Percentiles rank a stretch among this genome's conserved stretches.
These are phyloP conservation scores for Elsinoe fawcettii DNA, from an alignment of 2,329 filamentous ascomycete species.

Conservation along the genomic window DNA sequence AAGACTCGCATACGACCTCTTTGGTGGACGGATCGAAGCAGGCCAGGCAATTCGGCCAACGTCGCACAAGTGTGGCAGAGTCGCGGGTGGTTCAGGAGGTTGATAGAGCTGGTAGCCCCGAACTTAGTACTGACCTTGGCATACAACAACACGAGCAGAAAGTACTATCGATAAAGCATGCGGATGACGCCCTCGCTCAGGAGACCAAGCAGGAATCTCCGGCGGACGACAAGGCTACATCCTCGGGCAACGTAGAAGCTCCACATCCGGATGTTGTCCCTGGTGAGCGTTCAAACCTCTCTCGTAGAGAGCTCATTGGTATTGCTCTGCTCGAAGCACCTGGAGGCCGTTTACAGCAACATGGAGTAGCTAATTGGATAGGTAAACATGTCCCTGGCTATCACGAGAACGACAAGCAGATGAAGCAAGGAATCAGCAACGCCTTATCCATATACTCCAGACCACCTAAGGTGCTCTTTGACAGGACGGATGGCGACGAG, in stretches of 20 bases:
- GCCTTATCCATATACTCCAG: neutral
- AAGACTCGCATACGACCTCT: neutral
- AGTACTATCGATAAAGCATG: neutral
- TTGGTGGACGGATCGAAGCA: too few relatives aligned
- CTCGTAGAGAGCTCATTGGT: slow-evolving; percentile 22
- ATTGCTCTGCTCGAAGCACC: slow-evolving; percentile 26
- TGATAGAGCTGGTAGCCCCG: too few relatives aligned
- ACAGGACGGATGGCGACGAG: neutral
- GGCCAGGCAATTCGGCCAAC: too few relatives aligned
- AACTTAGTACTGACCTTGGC: too few relatives aligned
- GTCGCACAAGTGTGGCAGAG: too few relatives aligned
- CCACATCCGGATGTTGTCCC: neutral
- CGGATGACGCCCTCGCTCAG: neutral
- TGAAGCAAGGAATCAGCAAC: slow-evolving; percentile 16
- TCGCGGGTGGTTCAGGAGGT: too few relatives aligned
- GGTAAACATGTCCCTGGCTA: slow-evolving; percentile 24
- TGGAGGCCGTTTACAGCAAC: slow-evolving; percentile 20
- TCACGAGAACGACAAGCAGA: slow-evolving; percentile 17
- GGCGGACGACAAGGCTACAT: neutral
- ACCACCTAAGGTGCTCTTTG: neutral
- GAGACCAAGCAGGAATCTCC: too few relatives aligned
- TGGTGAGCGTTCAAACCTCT: slow-evolving; percentile 19
- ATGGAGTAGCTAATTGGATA: slow-evolving; percentile 25
- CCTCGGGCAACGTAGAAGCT: neutral
- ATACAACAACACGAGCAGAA: too few relatives aligned